These are phyloP conservation scores for Colletotrichum ledebouriae DNA, from an alignment of 2,329 filamentous ascomycete species.

Conservation along the genomic window DNA sequence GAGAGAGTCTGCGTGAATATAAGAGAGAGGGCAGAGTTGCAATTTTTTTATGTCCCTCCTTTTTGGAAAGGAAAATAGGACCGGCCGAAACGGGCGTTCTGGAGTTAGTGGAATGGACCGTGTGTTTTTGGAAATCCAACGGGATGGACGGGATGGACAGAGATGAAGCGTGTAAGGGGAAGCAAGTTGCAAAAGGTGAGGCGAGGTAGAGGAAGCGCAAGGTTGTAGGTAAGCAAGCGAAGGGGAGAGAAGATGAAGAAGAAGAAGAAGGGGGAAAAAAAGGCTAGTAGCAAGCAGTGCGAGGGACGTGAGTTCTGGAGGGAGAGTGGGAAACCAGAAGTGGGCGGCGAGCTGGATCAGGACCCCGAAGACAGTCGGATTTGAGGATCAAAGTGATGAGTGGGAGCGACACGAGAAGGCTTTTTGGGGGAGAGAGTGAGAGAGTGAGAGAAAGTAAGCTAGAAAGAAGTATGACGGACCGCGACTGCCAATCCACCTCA, in stretches of 20 bases:
- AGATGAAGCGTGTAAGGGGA: slow-evolving; percentile 13
- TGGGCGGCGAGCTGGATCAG: slow-evolving; percentile 17
- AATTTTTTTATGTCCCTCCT: background rate
- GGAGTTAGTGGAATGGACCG: slow-evolving; percentile 24
- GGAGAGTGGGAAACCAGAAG: slow-evolving; percentile 29
- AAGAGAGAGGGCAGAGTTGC: slow-evolving; percentile 20
- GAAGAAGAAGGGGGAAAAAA: background rate
- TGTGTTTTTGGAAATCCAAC: slow-evolving; percentile 13
- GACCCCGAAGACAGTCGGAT: slow-evolving; percentile 17
- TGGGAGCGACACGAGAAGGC: background rate
- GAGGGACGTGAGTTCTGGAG: slow-evolving; percentile 33
- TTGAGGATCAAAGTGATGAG: background rate
- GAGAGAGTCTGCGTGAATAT: background rate
- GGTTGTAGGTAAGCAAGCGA: slow-evolving; percentile 31
- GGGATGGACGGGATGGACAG: slow-evolving; percentile 15
- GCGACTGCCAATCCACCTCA: slow-evolving; percentile 20
- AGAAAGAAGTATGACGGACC: slow-evolving; percentile 6
- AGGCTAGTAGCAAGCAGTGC: too few species aligned
- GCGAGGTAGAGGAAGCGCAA: slow-evolving; percentile 18
- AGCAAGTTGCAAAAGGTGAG: slow-evolving; percentile 2
- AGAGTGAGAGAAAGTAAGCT: background rate
- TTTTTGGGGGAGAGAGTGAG: background rate
- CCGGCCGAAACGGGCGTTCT: slow-evolving; percentile 26
- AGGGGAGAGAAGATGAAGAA: slow-evolving; percentile 29
- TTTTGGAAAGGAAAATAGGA: slow-evolving; percentile 17